A percentile compares a stretch with the other conserved stretches of the same genome.
Evolutionary conservation across 2,329 filamentous ascomycete species (phyloP).

Genomic region (Sclerotinia spermophila): DNA sequence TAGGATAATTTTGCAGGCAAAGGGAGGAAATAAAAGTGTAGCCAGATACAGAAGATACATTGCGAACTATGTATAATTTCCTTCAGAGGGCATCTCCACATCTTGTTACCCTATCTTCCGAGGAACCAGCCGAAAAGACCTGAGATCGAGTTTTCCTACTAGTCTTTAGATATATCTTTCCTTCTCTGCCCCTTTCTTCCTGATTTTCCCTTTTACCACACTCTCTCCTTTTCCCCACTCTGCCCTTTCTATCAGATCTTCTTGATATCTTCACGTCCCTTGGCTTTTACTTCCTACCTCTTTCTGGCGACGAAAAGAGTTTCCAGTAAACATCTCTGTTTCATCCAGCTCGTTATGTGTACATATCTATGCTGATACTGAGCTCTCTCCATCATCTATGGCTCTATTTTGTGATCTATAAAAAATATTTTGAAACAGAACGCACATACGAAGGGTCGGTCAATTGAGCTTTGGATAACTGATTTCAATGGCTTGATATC

Average conservation of each 20-base stretch:
- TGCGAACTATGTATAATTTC: constrained; percentile 2
- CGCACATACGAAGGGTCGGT: not conserved
- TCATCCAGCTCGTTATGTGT: not conserved
- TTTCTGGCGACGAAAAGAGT: not conserved
- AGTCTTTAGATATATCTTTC: not conserved
- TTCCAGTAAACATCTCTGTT: not conserved
- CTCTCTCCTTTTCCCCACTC: not conserved
- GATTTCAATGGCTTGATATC: not conserved
- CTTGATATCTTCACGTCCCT: not conserved
- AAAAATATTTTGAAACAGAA: not conserved
- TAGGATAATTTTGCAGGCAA: constrained; percentile 1
- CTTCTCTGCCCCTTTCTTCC: not conserved
- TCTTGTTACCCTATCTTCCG: not conserved
- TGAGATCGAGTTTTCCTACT: not conserved
- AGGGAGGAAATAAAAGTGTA: not conserved
- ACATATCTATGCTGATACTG: too few species aligned
- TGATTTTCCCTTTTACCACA: not conserved
- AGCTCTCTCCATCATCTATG: not conserved
- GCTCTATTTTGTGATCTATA: not conserved
- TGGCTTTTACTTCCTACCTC: not conserved
- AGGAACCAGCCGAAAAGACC: not conserved
- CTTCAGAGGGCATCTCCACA: constrained; percentile 9
- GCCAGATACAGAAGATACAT: not conserved
- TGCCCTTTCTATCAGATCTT: not conserved
- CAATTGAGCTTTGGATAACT: not conserved